Base-by-base conservation (phyloP, 1,139 yeast genomes). In the Zhuliangozyma blackwelliae region DNA sequence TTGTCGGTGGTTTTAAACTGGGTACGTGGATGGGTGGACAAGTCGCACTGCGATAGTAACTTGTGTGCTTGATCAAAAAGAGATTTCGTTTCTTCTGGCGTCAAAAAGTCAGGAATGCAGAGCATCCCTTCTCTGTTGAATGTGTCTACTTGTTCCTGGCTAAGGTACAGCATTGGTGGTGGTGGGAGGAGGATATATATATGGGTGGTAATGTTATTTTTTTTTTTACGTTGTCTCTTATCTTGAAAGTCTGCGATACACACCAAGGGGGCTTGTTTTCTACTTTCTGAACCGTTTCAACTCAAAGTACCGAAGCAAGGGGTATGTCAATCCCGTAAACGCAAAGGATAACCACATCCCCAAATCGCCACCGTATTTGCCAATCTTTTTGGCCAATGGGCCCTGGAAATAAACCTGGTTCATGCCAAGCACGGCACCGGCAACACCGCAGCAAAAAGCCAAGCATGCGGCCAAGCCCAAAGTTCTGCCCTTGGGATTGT, bases 281-380 rank as follows among this genome's bases (percentile, higher is more conserved):
- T 30, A 40, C 35, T 38, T 38, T 9, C 29, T 32, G 48, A 65
- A 81, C 37, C 54, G 58, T 49, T 68, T 72, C 47, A 86, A 57
- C 54, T 88, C 96, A 32, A 66, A 47, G 51, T 74, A 82, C 48
- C 96, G 68, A 11, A 77, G 56, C 0, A 68, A 51, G 7, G 95
- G 90, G 53, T 81, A 88, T 0, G 68, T 63, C 3, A 81, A 43
- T 0, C 78, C 84, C 2, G 89, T 65, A 49, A 88, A 79, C 0
- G 78, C 92, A 73, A 83, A 76, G 13, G 85, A 71, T 25, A 88
- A 57, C 79, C 90, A 85, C 75, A 83, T 79, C 19, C 48, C 49
- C 31, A 45, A 38, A 36, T 45, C 49, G 25, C 48, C 49, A 32
- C 49, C 49, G 35, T 46, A 38, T 5, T 37, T 51, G 7, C 65